Evolutionary conservation across 192 early-diverging fungal species (phyloP).

Genomic region (Entomortierella parvispora): DNA sequence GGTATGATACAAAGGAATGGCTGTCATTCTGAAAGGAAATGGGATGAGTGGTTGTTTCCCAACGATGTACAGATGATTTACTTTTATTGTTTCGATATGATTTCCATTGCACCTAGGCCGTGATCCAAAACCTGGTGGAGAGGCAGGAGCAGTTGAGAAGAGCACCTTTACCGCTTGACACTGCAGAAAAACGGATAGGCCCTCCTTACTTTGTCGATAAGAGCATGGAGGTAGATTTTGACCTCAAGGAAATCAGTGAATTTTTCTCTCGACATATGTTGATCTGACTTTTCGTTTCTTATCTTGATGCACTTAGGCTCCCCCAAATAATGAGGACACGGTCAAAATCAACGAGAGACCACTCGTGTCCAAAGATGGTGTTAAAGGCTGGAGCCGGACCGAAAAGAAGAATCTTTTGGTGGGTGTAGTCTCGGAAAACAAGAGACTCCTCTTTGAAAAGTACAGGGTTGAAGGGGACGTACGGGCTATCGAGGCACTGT

Average conservation of each 20-base stretch:
- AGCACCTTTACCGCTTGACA: slow-evolving; percentile 13
- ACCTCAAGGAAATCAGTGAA: not conserved
- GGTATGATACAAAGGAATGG: slow-evolving; percentile 36
- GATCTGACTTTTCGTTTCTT: not conserved
- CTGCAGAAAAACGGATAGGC: slow-evolving; percentile 13
- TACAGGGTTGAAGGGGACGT: slow-evolving; percentile 4
- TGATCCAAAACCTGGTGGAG: slow-evolving; percentile 2
- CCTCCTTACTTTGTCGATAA: slow-evolving; percentile 45
- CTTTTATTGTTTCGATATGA: not conserved
- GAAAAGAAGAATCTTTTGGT: slow-evolving; percentile 14
- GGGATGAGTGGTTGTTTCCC: not conserved
- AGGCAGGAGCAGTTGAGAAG: slow-evolving; percentile 1
- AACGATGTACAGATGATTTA: not conserved
- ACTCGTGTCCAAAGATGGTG: not conserved
- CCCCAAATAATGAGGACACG: slow-evolving; percentile 36
- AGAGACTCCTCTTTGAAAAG: slow-evolving; percentile 18
- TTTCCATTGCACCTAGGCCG: slow-evolving; percentile 6
- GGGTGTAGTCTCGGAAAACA: slow-evolving; percentile 23
- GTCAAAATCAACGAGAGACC: slow-evolving; percentile 1
- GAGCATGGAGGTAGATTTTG: slow-evolving; percentile 9
- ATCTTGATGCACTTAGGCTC: slow-evolving; percentile 15
- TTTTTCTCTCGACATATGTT: not conserved
- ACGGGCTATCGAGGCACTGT: slow-evolving; percentile 1
- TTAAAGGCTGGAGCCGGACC: slow-evolving; percentile 5
- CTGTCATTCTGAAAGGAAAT: not conserved